A percentile compares a stretch with the other conserved stretches of the same genome.
These are phyloP conservation scores for Miscanthus sacchariflorus DNA, from an alignment of 202 grass and related monocot genomes.

Conservation along the genomic window DNA sequence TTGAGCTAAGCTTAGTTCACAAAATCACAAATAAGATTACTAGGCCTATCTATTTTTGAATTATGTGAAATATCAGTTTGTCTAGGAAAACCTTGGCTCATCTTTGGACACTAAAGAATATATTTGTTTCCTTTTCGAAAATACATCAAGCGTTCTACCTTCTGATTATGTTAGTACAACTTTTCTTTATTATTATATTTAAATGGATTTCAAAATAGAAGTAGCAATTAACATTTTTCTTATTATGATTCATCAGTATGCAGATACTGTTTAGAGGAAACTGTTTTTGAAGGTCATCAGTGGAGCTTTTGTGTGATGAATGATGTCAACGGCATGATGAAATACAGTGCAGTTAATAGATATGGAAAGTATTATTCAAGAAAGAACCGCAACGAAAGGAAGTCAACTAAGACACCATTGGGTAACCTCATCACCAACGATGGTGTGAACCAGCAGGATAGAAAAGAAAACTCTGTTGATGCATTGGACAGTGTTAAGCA, in stretches of 20 bases:
- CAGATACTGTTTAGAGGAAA: conserved; percentile 35
- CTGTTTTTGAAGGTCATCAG: background rate
- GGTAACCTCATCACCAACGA: background rate
- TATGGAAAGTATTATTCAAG: background rate
- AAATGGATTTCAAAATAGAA: conserved; percentile 8
- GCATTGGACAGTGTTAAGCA: background rate
- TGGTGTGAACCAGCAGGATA: background rate
- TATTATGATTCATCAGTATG: conserved; percentile 28
- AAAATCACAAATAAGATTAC: too few relatives aligned
- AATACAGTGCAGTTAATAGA: background rate
- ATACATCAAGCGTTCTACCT: background rate
- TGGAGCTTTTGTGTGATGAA: background rate
- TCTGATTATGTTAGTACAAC: background rate
- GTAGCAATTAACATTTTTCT: conserved; percentile 7
- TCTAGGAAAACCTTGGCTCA: too few relatives aligned
- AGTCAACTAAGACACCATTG: background rate
- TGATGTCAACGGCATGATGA: background rate
- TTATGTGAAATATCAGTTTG: too few relatives aligned
- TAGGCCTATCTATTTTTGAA: too few relatives aligned
- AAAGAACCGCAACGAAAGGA: background rate
- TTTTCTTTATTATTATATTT: background rate
- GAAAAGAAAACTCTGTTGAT: background rate
- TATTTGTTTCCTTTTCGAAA: background rate
- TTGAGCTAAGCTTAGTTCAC: too few relatives aligned
- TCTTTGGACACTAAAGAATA: too few relatives aligned